These are phyloP conservation scores for Alternaria gansuensis DNA, from an alignment of 2,329 filamentous ascomycete genomes.

Conservation along the genomic window DNA sequence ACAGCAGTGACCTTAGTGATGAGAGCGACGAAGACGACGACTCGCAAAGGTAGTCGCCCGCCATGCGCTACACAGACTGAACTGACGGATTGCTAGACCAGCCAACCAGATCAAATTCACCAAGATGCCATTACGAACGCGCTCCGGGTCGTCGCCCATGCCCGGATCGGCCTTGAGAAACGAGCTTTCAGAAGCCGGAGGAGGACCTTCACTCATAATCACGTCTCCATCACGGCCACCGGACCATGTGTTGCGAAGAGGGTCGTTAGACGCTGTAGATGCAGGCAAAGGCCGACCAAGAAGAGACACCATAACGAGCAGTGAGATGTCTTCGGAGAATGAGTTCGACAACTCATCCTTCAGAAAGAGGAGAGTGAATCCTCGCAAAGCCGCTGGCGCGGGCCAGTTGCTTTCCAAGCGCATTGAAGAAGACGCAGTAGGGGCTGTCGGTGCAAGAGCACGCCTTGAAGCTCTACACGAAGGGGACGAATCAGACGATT, in stretches of 20 bases:
- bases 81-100: constrained; percentile 58
- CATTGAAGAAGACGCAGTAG: constrained; percentile 60
- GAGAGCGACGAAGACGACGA: constrained; percentile 83
- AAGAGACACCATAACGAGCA: constrained; percentile 81
- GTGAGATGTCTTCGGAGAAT: constrained; percentile 83
- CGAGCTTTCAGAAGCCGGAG: constrained; percentile 62
- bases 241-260: constrained; percentile 57
- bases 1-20: constrained; percentile 85
- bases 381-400: constrained; percentile 64
- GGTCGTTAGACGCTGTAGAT: constrained; percentile 76
- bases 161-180: constrained; percentile 61
- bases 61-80: not conserved
- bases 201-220: constrained; percentile 61
- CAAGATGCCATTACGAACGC: constrained; percentile 88
- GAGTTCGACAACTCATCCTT: constrained; percentile 75
- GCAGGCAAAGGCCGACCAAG: constrained; percentile 73
- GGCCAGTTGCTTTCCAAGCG: constrained; percentile 64
- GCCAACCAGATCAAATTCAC: constrained; percentile 93
- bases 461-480: constrained; percentile 55
- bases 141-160: constrained; percentile 88
- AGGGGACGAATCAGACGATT: constrained; percentile 52
- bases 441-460: constrained; percentile 37
- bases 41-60: constrained; percentile 43
- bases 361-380: constrained; percentile 69
- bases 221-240: constrained; percentile 64